Conservation (phyloP, 805 yeast species). For the Wickerhamomyces hampshirensis region DNA sequence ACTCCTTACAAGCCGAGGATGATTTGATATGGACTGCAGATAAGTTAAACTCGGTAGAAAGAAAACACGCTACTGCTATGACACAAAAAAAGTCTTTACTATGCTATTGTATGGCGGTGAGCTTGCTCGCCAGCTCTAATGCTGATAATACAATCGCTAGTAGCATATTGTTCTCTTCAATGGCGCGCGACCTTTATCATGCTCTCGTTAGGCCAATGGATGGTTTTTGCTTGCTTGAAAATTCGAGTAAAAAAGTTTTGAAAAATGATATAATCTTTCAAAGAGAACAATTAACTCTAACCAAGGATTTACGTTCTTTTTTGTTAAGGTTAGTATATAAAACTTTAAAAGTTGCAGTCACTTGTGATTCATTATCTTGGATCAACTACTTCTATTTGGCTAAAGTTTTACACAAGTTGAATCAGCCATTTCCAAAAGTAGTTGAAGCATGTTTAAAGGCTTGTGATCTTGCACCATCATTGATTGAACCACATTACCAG, state of each 20-base stretch:
- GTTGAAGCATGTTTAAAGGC: constrained; percentile 41
- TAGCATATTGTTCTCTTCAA: constrained; percentile 43
- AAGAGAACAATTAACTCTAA: constrained; percentile 1
- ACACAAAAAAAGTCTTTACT: constrained; percentile 66
- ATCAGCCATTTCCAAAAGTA: constrained; percentile 28
- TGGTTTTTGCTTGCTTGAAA: constrained; percentile 44
- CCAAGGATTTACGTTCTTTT: constrained; percentile 2
- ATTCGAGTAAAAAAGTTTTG: constrained; percentile 21
- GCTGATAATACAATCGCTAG: constrained; percentile 33
- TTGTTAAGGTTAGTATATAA: constrained; percentile 35
- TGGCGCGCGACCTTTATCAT: constrained; percentile 50
- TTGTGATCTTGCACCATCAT: constrained; percentile 34
- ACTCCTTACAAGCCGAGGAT: constrained; percentile 75
- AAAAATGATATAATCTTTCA: constrained; percentile 4
- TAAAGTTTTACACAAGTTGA: constrained; percentile 52
- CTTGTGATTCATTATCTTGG: constrained; percentile 53
- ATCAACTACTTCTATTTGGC: constrained; percentile 49
- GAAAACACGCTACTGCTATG: constrained; percentile 54
- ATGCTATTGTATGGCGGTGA: constrained; percentile 72
- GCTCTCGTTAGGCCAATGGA: constrained; percentile 53
- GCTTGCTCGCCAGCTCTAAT: constrained; percentile 28
- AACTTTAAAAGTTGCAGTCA: constrained; percentile 43
- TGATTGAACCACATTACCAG: constrained; percentile 74
- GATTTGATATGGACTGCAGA: constrained; percentile 92
- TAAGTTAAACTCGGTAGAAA: constrained; percentile 58